A percentile compares a stretch with the other conserved stretches of the same genome.
These are phyloP conservation scores for Phytophthora agathidicida DNA, from an alignment of 352 stramenopile genomes.

Conservation along the genomic window DNA sequence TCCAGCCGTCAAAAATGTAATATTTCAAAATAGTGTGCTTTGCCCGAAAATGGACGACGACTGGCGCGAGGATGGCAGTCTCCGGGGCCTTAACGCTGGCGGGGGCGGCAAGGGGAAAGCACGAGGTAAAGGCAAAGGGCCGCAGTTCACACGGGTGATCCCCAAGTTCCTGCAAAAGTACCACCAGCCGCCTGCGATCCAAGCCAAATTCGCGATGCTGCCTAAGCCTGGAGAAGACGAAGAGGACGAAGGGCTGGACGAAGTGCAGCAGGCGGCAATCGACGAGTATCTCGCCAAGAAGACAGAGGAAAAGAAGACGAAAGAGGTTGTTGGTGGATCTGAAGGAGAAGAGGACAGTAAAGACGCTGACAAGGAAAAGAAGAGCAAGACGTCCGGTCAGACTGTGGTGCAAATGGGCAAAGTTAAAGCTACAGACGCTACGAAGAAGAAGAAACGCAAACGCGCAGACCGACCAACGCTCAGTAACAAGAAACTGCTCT, in stretches of 20 bases:
- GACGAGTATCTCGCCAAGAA: constrained; percentile 71
- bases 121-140: constrained; percentile 45
- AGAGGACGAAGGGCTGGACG: constrained; percentile 73
- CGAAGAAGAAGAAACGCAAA: constrained; percentile 69
- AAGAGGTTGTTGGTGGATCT: background rate
- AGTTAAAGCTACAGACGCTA: constrained; percentile 6
- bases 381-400: constrained; percentile 39
- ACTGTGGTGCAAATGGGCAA: constrained; percentile 48
- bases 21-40: background rate
- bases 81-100: constrained; percentile 55
- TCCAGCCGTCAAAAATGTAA: too few relatives aligned
- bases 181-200: constrained; percentile 62
- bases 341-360: constrained; percentile 10
- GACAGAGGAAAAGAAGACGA: constrained; percentile 45
- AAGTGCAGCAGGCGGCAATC: constrained; percentile 82
- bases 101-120: constrained; percentile 35
- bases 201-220: constrained; percentile 71
- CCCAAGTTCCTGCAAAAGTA: constrained; percentile 87
- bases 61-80: constrained; percentile 76
- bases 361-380: constrained; percentile 21
- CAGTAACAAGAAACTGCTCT: constrained; percentile 82
- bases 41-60: constrained; percentile 77
- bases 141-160: constrained; percentile 84
- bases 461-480: constrained; percentile 41
- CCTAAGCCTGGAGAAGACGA: constrained; percentile 47